Percentiles rank a stretch among this genome's conserved stretches.
phyloP scores from a whole-genome alignment of 1,284 basidiomycete genomes.

The Cystobasidium pallidum region DNA sequence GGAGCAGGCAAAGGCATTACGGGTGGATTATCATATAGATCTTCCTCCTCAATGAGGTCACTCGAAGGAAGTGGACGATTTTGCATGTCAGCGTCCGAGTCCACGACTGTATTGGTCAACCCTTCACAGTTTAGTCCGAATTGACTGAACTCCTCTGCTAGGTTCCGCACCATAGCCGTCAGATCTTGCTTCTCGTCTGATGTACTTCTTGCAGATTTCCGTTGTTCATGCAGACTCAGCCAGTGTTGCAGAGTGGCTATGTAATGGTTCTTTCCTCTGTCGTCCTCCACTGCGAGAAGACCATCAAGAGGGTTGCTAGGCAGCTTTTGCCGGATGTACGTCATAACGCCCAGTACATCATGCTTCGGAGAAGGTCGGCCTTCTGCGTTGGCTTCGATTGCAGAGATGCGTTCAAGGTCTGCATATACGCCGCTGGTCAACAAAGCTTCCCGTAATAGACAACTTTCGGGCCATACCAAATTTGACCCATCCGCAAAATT shows the following conservation, averaged over 20 bases:
- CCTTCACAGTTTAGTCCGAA: background rate
- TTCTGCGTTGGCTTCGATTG: constrained; percentile 30
- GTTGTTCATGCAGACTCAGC: background rate
- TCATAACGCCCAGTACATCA: constrained; percentile 36
- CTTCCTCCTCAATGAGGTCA: constrained; percentile 4
- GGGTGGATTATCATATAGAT: constrained; percentile 4
- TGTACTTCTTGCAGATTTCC: background rate
- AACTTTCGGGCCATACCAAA: constrained; percentile 35
- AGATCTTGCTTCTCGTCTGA: background rate
- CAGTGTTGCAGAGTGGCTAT: constrained; percentile 12
- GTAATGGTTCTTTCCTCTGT: constrained; percentile 1
- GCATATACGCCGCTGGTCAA: background rate
- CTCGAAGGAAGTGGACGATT: background rate
- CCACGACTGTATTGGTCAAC: background rate
- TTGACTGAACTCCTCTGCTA: background rate
- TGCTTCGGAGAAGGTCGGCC: constrained; percentile 31
- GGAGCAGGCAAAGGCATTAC: background rate
- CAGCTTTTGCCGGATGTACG: constrained; percentile 26
- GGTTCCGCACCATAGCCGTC: constrained; percentile 3
- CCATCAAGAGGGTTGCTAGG: constrained; percentile 19
- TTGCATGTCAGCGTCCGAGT: background rate
- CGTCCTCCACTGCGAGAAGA: constrained; percentile 15
- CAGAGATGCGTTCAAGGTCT: constrained; percentile 39
- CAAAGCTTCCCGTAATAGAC: background rate
- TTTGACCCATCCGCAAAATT: constrained; percentile 42